Percentiles rank a stretch among this genome's conserved stretches.
phyloP scores from a whole-genome alignment of 495 filamentous ascomycete species.

The Venustampulla echinocandica region DNA sequence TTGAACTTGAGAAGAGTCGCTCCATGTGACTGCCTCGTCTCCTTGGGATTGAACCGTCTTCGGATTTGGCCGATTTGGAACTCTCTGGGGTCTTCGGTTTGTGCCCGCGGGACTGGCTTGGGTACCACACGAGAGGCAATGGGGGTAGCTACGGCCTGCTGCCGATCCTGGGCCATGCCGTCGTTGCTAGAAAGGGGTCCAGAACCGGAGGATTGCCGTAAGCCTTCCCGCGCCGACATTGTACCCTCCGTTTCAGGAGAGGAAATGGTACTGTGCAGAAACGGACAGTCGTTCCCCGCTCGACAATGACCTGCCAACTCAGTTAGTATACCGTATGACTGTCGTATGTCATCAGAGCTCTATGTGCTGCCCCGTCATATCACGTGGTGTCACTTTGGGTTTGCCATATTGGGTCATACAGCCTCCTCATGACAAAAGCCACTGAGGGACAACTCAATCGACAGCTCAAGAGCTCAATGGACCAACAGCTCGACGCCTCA shows the following conservation, averaged over 20 bases:
- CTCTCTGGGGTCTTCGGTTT: slow-evolving; percentile 58
- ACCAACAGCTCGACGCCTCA: background rate
- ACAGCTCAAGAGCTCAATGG: too few relatives aligned
- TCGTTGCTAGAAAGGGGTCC: background rate
- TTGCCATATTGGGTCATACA: background rate
- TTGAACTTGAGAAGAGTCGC: slow-evolving; percentile 44
- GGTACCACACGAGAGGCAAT: slow-evolving; percentile 42
- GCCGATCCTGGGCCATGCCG: slow-evolving; percentile 18
- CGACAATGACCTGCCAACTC: slow-evolving; percentile 17
- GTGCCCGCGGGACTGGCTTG: slow-evolving; percentile 56
- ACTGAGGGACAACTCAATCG: background rate
- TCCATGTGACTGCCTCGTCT: slow-evolving; percentile 41
- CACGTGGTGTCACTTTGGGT: slow-evolving; percentile 12
- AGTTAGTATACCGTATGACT: slow-evolving; percentile 13
- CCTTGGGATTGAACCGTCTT: slow-evolving; percentile 58
- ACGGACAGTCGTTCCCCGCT: slow-evolving; percentile 20
- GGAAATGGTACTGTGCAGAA: slow-evolving; percentile 18
- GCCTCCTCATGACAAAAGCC: slow-evolving; percentile 7
- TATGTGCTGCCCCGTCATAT: background rate
- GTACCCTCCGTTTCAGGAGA: slow-evolving; percentile 4
- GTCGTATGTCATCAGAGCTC: background rate
- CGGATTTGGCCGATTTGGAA: slow-evolving; percentile 73
- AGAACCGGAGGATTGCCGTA: slow-evolving; percentile 1
- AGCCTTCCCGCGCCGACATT: background rate
- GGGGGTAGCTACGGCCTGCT: slow-evolving; percentile 20